A percentile compares a stretch with the other conserved stretches of the same genome.
phyloP scores from a whole-genome alignment of 2,329 filamentous ascomycete genomes.

The Alternaria metachromatica region DNA sequence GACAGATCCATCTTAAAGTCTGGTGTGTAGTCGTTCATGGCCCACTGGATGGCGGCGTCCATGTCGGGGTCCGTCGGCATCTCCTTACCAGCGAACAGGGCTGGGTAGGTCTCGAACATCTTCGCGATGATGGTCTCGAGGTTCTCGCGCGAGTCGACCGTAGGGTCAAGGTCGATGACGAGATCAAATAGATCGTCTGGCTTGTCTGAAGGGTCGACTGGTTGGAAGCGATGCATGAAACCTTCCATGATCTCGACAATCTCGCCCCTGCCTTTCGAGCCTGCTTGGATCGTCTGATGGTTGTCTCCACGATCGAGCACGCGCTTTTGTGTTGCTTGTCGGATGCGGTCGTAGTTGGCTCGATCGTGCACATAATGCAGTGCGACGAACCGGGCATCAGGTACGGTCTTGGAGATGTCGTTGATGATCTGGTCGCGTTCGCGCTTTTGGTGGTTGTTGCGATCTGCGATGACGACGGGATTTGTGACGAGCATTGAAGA shows the following conservation, averaged over 20 bases:
- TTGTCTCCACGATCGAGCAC: slow-evolving; percentile 90
- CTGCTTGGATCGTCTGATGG: slow-evolving; percentile 94
- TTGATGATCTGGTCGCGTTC: slow-evolving; percentile 87
- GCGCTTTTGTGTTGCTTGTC: slow-evolving; percentile 75
- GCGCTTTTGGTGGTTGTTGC: slow-evolving; percentile 89
- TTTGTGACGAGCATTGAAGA: slow-evolving; percentile 68
- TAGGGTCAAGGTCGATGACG: slow-evolving; percentile 83
- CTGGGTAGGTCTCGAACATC: slow-evolving; percentile 79
- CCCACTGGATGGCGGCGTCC: slow-evolving; percentile 77
- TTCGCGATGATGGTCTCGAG: slow-evolving; percentile 78
- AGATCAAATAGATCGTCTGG: slow-evolving; percentile 85
- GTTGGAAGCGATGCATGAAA: slow-evolving; percentile 86
- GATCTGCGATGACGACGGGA: slow-evolving; percentile 83
- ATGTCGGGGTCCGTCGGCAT: slow-evolving; percentile 76
- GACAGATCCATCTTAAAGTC: slow-evolving; percentile 78
- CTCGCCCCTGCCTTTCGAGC: slow-evolving; percentile 72
- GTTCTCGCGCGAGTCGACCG: slow-evolving; percentile 79
- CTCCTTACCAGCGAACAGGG: slow-evolving; percentile 65
- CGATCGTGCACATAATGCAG: slow-evolving; percentile 85
- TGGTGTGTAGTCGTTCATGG: slow-evolving; percentile 78
- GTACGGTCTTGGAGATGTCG: slow-evolving; percentile 70
- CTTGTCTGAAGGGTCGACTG: slow-evolving; percentile 67
- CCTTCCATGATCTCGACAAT: slow-evolving; percentile 93
- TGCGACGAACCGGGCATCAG: slow-evolving; percentile 76
- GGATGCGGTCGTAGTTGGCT: slow-evolving; percentile 71